phyloP scores from a whole-genome alignment of 1,139 yeast genomes.

The Yamadazyma triangularis region DNA sequence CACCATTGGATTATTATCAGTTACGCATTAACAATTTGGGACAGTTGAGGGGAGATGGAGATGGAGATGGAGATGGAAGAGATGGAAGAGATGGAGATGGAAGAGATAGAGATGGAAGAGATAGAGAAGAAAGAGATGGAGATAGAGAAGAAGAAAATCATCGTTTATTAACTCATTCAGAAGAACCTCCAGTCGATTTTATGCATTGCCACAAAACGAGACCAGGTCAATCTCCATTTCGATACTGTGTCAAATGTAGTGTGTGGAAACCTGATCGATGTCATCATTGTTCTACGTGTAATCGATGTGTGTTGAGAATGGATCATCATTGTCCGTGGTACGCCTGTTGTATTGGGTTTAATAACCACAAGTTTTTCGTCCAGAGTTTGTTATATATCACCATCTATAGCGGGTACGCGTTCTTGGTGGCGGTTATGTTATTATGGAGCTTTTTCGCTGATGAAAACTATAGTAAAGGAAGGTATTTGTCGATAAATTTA shows the following conservation, averaged over 20 bases:
- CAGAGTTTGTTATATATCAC: slow-evolving; percentile 66
- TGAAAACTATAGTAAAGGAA: slow-evolving; percentile 29
- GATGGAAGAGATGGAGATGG: slow-evolving; percentile 1
- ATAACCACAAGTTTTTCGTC: slow-evolving; percentile 27
- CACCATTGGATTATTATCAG: slow-evolving; percentile 42
- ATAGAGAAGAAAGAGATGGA: background rate
- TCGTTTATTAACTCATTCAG: slow-evolving; percentile 1
- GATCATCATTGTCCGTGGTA: slow-evolving; percentile 99
- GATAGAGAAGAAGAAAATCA: background rate
- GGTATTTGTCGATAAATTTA: slow-evolving; percentile 52
- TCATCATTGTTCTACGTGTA: slow-evolving; percentile 81
- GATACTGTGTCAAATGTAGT: slow-evolving; percentile 56
- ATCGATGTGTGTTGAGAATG: slow-evolving; percentile 69
- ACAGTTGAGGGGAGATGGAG: background rate
- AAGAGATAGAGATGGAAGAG: background rate
- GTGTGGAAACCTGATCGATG: slow-evolving; percentile 93
- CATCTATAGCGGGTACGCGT: slow-evolving; percentile 39
- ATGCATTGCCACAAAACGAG: slow-evolving; percentile 11
- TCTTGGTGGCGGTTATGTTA: slow-evolving; percentile 32
- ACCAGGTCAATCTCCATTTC: slow-evolving; percentile 12
- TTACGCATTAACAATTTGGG: slow-evolving; percentile 15
- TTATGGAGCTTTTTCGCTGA: slow-evolving; percentile 49
- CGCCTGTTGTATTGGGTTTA: slow-evolving; percentile 72
- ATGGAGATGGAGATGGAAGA: background rate
- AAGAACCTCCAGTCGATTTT: slow-evolving; percentile 11